Base-by-base conservation (phyloP, 2,329 filamentous ascomycete species). In the Dactylellina leptospora region DNA sequence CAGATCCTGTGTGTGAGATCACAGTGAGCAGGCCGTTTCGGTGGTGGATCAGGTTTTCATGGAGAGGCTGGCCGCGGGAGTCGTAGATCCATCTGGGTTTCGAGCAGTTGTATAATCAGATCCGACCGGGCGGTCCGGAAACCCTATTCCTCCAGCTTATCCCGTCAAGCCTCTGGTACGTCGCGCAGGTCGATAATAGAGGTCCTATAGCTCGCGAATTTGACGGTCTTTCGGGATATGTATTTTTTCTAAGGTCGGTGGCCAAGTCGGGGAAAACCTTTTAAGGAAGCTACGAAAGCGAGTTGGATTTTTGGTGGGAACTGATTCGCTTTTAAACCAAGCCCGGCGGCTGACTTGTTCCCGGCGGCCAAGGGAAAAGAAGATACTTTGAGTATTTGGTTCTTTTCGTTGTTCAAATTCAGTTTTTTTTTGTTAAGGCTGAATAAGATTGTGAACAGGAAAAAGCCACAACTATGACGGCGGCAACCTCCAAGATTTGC, bases 251-350 rank as follows among this genome's bases (percentile, higher is more conserved):
- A n/a, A 42, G 51, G 36, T 66, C 61, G 50, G 60, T 48, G 60
- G 60, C 50, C 40, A 64, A 64, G 60, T 64, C 50, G 61, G 51
- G 51, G 51, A 22, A 44, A 56, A 18, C 27, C 25, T 53, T 47
- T 59, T 36, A 53, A 51, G 30, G 42, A 51, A 48, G 36, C 44
- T 71, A 59, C 38, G 27, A 50, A 30, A 63, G 51, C 58, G 38
- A 44, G 56, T 53, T 56, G 58, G 58, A 53, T 42, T 51, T 53
- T 61, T 40, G 18, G 66, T 63, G 66, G 56, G 66, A 62, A 36
- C 25, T 42, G 66, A 62, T 61, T 62, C 58, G 58, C 66, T 56
- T 58, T 71, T 71, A 71, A 71, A 71, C 51, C 66, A 62, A 62
- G 40, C 50, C 62, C 42, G 50, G 66, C 58, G 66, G 50, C 56